Evolutionary conservation across 2,329 filamentous ascomycete species (phyloP), one percentile per base, ranked within the genome.

Genomic region (Xylariales sp.): DNA sequence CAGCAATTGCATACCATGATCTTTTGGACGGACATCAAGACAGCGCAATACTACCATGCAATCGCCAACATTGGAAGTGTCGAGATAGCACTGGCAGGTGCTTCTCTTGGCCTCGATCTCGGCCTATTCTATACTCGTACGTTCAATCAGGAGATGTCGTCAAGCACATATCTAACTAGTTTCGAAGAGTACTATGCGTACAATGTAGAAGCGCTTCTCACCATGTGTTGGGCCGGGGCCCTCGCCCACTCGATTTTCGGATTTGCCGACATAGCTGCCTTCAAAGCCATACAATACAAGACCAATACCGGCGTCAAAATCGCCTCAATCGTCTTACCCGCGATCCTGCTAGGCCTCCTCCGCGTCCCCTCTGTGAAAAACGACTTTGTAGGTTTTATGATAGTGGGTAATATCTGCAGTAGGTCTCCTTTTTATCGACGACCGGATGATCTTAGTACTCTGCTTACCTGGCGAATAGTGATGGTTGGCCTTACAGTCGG

Each of bases 101-200:
- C 59, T 9, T 67, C 68, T 4, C 57, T 57, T 5, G 64, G 62
- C 4, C 31, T 67, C 3, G 70, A 73, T 40, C 54, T 67, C 5
- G 56, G 62, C 0, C 53, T 75, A 3, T 74, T 67, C 47, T 73
- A 69, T 43, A 71, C 74, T 45, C 71, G 70, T 73, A 54, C 38
- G 69, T 57, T 12, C 10, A 38, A 11, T 3, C 4, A 9, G 21
- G 7, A 3, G 6, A 14, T 31, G 8, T 12, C 3, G 3, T 15
- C 19, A 19, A n/a, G n/a, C 10, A 3, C 21, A 27, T 18, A 2
- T 32, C 48, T 53, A 31, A 54, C 46, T 42, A 18, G 45, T 27
- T 1, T 12, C 4, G 1, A 36, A 74, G 71, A 74, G 50, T 73
- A 67, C 37, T 73, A 73, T 44, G 63, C 61, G 21, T 74, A 74